Evolutionary conservation across 495 filamentous ascomycete species (phyloP).

Genomic region (Neurospora sp.): DNA sequence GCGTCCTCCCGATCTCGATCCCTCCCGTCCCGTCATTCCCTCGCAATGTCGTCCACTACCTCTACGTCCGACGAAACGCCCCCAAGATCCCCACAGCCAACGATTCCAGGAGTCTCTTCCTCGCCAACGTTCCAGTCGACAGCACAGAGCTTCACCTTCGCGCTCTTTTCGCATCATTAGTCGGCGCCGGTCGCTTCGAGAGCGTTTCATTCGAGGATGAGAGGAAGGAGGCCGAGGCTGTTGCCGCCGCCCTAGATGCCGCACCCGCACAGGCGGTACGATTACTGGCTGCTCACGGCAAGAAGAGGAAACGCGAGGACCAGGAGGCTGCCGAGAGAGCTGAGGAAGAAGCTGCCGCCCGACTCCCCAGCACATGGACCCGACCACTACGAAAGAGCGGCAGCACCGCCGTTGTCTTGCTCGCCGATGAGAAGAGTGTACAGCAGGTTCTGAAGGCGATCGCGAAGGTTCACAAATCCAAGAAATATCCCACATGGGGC

Average conservation of each 20-base stretch:
- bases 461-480: conserved; percentile 48
- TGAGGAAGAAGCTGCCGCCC: conserved; percentile 38
- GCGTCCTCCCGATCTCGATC: conserved; percentile 46
- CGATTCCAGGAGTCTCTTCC: conserved; percentile 68
- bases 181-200: conserved; percentile 69
- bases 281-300: conserved; percentile 37
- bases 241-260: conserved; percentile 10
- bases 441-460: conserved; percentile 63
- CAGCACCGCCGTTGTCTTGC: conserved; percentile 65
- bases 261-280: conserved; percentile 31
- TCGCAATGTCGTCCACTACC: conserved; percentile 58
- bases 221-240: conserved; percentile 15
- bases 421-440: conserved; percentile 70
- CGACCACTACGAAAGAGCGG: conserved; percentile 61
- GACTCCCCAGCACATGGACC: conserved; percentile 64
- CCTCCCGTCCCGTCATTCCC: conserved; percentile 51
- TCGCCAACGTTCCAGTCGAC: conserved; percentile 81
- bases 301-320: conserved; percentile 58
- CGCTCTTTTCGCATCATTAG: conserved; percentile 55
- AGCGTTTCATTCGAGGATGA: conserved; percentile 58
- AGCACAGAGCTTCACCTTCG: conserved; percentile 68
- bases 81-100: conserved; percentile 64
- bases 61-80: conserved; percentile 75
- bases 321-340: conserved; percentile 42
- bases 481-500: conserved; percentile 53